phyloP scores from a whole-genome alignment of 495 filamentous ascomycete species.

The Haplographium delicatum region DNA sequence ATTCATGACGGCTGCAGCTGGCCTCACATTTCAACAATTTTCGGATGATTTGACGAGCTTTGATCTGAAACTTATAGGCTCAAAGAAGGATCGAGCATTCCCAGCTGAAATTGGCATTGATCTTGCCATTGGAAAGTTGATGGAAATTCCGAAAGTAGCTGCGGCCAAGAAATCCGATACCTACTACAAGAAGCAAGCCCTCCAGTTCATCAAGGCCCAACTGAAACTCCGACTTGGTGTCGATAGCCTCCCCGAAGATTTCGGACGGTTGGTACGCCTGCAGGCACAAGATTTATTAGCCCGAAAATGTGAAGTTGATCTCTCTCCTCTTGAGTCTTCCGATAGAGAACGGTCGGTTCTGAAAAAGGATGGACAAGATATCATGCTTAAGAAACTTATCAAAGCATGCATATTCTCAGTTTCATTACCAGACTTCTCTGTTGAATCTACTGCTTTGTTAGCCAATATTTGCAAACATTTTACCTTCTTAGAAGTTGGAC shows the following conservation, averaged over 20 bases:
- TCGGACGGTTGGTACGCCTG: slow-evolving; percentile 74
- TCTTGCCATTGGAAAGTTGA: slow-evolving; percentile 77
- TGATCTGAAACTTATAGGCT: slow-evolving; percentile 82
- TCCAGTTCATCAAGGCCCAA: slow-evolving; percentile 78
- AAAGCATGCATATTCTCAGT: slow-evolving; percentile 84
- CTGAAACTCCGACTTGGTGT: slow-evolving; percentile 84
- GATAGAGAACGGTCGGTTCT: slow-evolving; percentile 76
- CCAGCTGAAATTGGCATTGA: slow-evolving; percentile 82
- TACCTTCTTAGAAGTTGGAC: slow-evolving; percentile 83
- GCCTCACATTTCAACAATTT: slow-evolving; percentile 73
- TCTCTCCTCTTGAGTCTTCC: slow-evolving; percentile 60
- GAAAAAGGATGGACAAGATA: slow-evolving; percentile 81
- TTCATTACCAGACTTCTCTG: slow-evolving; percentile 72
- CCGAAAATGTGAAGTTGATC: slow-evolving; percentile 55
- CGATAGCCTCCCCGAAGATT: slow-evolving; percentile 84
- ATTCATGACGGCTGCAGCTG: slow-evolving; percentile 83
- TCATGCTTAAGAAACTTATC: slow-evolving; percentile 73
- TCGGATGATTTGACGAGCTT: slow-evolving; percentile 82
- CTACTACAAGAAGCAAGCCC: slow-evolving; percentile 90
- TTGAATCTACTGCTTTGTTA: slow-evolving; percentile 66
- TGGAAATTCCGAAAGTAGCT: slow-evolving; percentile 62
- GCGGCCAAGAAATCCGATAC: slow-evolving; percentile 67
- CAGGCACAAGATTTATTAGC: slow-evolving; percentile 81
- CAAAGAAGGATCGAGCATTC: slow-evolving; percentile 80
- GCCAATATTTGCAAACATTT: slow-evolving; percentile 83